Percentiles rank a stretch among this genome's conserved stretches.
Evolutionary conservation across 345 rosid species (phyloP).

Genomic region (Heritiera littoralis): DNA sequence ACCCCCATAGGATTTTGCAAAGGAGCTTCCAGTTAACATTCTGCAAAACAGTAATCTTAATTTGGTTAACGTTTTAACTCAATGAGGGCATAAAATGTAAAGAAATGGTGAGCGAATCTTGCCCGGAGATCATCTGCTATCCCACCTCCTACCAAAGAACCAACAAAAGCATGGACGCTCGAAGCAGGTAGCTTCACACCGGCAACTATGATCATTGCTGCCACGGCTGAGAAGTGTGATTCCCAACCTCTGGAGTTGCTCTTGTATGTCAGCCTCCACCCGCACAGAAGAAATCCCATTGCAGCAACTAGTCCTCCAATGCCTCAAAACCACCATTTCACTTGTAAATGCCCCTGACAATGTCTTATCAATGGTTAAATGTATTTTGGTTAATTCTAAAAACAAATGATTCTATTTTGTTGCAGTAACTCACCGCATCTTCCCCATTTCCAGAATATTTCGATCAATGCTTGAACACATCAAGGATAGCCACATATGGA

Average conservation of each 20-base stretch:
- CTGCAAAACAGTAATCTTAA: constrained; percentile 20
- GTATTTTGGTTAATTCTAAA: background rate
- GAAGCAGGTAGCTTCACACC: constrained; percentile 29
- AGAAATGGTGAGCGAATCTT: background rate
- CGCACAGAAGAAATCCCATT: constrained; percentile 33
- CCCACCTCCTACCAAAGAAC: constrained; percentile 33
- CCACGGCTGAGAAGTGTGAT: constrained; percentile 31
- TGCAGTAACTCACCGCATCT: constrained; percentile 26
- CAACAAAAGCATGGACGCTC: constrained; percentile 32
- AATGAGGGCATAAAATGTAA: background rate
- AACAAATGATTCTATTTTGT: background rate
- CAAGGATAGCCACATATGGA: constrained; percentile 35
- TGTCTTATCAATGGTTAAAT: background rate
- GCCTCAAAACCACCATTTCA: constrained; percentile 33
- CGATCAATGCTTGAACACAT: constrained; percentile 34
- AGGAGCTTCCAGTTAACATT: constrained; percentile 38
- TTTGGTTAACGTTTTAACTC: background rate
- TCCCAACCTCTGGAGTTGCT: constrained; percentile 39
- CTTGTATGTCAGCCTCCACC: constrained; percentile 33
- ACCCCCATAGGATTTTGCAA: constrained; percentile 29
- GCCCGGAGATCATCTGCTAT: constrained; percentile 32
- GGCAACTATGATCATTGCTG: constrained; percentile 30
- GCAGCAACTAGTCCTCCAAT: constrained; percentile 32
- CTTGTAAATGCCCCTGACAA: constrained; percentile 22
- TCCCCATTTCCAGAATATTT: constrained; percentile 28